These are phyloP conservation scores for Trametes maxima DNA, from an alignment of 768 basidiomycete species.

Conservation along the genomic window DNA sequence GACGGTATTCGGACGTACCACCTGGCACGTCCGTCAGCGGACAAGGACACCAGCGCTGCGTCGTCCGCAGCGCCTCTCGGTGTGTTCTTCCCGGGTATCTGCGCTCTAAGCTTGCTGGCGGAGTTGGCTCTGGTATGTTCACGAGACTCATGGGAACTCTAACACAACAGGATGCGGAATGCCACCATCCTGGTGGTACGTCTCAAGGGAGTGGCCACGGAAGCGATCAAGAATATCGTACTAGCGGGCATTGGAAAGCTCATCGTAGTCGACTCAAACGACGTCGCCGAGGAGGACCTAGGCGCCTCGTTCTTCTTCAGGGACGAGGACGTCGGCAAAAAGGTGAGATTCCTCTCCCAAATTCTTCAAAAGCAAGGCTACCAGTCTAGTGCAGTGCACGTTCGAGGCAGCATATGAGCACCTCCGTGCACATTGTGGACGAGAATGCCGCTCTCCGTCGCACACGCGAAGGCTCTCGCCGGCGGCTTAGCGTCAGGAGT, in stretches of 20 bases:
- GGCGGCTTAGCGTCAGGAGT: not conserved
- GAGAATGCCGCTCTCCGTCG: conserved; percentile 1
- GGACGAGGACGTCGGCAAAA: conserved; percentile 89
- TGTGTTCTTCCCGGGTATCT: not conserved
- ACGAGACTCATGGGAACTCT: not conserved
- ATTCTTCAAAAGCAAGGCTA: not conserved
- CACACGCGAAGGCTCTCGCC: not conserved
- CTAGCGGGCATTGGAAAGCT: conserved; percentile 93
- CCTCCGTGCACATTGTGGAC: not conserved
- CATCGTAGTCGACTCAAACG: conserved; percentile 77
- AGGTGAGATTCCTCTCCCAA: conserved; percentile 48
- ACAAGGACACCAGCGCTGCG: not conserved
- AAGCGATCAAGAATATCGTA: conserved; percentile 96
- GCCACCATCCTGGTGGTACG: conserved; percentile 85
- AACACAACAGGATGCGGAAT: conserved; percentile 77
- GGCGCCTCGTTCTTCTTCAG: conserved; percentile 93
- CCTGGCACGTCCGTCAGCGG: not conserved
- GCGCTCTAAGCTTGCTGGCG: not conserved
- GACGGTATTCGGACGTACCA: not conserved
- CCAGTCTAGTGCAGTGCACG: not conserved
- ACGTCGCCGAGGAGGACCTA: conserved; percentile 82
- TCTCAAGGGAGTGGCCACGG: conserved; percentile 84
- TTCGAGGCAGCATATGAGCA: not conserved
- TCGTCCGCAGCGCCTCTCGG: not conserved
- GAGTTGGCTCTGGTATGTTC: not conserved